Evolutionary conservation across 106 monocot genomes (phyloP).

Genomic region (Dioscorea dumetorum): DNA sequence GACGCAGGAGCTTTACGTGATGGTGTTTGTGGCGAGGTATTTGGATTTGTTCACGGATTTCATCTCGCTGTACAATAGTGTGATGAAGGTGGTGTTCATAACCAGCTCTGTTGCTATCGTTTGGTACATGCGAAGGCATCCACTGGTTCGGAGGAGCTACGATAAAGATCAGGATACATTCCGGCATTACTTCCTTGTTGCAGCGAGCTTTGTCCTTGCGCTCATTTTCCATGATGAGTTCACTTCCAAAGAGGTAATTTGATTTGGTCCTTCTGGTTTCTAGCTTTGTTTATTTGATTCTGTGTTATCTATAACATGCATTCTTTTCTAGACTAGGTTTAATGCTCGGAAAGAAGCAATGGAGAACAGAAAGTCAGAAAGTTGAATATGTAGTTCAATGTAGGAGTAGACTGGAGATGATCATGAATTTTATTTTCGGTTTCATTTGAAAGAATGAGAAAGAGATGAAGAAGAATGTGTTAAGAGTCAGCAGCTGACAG

Average conservation of each 20-base stretch:
- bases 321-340: no score
- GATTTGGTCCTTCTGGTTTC: neutral
- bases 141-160: constrained; percentile 35
- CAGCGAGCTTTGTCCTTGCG: constrained; percentile 20
- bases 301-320: no score
- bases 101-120: constrained; percentile 52
- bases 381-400: no score
- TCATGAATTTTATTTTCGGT: no score
- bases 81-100: constrained; percentile 69
- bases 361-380: no score
- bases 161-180: constrained; percentile 54
- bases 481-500: no score
- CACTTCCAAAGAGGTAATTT: constrained; percentile 35
- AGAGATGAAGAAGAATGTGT: no score
- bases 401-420: no score
- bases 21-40: constrained; percentile 56
- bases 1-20: constrained; percentile 61
- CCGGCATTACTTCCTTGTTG: constrained; percentile 39
- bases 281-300: no score
- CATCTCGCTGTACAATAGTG: constrained; percentile 53
- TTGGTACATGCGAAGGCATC: constrained; percentile 60
- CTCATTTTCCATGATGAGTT: constrained; percentile 47
- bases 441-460: no score
- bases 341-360: no score
- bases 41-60: constrained; percentile 48